phyloP scores from a whole-genome alignment of 805 yeast genomes.

The Saccharomycopsis guyanensis region DNA sequence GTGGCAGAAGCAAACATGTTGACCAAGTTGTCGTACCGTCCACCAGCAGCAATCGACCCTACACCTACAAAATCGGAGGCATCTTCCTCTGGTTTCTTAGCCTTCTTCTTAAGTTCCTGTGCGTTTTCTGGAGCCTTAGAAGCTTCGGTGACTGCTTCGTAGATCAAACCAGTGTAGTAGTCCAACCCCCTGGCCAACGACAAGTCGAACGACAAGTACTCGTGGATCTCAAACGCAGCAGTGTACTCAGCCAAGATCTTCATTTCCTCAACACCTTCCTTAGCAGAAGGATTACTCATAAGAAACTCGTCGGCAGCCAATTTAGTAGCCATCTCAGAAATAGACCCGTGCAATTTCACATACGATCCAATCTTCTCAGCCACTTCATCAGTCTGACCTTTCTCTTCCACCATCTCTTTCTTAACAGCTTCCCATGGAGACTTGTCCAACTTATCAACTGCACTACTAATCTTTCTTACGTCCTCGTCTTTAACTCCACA shows the following conservation, averaged over 20 bases:
- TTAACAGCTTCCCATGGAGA: constrained; percentile 92
- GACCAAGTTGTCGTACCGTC: constrained; percentile 92
- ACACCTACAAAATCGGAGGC: constrained; percentile 96
- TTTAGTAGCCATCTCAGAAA: constrained; percentile 49
- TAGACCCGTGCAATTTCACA: constrained; percentile 77
- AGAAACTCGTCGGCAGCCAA: constrained; percentile 54
- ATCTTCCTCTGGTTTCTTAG: constrained; percentile 63
- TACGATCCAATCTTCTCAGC: constrained; percentile 91
- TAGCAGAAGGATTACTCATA: constrained; percentile 61
- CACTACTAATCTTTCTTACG: constrained; percentile 86
- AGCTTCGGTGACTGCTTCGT: constrained; percentile 91
- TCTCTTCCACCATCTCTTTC: constrained; percentile 86
- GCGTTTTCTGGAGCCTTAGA: constrained; percentile 93
- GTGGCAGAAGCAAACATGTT: constrained; percentile 89
- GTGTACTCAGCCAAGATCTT: constrained; percentile 62
- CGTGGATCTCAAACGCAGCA: constrained; percentile 71
- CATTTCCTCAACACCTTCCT: constrained; percentile 78
- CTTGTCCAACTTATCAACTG: constrained; percentile 95
- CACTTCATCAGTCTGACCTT: constrained; percentile 82
- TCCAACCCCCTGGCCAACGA: constrained; percentile 96
- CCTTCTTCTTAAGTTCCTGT: constrained; percentile 49
- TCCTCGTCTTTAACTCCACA: constrained; percentile 94
- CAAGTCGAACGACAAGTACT: constrained; percentile 74
- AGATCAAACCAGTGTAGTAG: constrained; percentile 94
- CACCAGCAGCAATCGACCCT: constrained; percentile 98